A percentile compares a stretch with the other conserved stretches of the same genome.
Conservation (phyloP, 306 rosid species). For the Castanospermum australe region DNA sequence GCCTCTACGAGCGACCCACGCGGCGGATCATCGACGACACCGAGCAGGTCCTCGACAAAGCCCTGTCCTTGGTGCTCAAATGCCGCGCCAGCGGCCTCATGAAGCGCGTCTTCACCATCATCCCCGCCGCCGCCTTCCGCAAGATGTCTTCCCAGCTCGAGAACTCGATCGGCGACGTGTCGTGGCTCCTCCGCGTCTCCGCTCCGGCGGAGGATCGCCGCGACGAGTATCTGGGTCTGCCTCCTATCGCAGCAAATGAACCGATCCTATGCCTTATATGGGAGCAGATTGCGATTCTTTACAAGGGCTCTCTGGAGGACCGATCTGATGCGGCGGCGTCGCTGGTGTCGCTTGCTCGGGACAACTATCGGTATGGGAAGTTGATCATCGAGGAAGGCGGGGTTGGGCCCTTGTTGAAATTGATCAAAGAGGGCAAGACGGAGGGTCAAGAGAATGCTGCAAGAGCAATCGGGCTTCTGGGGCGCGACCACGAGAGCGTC, state of each 20-base stretch:
- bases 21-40: conserved; percentile 80
- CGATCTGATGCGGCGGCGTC: conserved; percentile 85
- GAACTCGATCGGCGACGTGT: conserved; percentile 78
- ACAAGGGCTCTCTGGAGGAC: conserved; percentile 56
- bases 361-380: conserved; percentile 71
- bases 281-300: conserved; percentile 83
- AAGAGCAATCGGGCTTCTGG: conserved; percentile 64
- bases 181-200: conserved; percentile 90
- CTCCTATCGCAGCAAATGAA: conserved; percentile 86
- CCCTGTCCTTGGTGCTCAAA: conserved; percentile 54
- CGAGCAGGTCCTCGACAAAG: conserved; percentile 71
- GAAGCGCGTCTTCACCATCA: conserved; percentile 78
- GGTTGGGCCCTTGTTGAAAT: conserved; percentile 61
- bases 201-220: conserved; percentile 55
- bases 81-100: conserved; percentile 72
- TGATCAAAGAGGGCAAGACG: conserved; percentile 66
- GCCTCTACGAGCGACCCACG: conserved; percentile 85
- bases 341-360: conserved; percentile 64
- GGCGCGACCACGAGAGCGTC: conserved; percentile 70
- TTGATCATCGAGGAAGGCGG: conserved; percentile 86
- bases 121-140: conserved; percentile 72
- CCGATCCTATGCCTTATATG: conserved; percentile 79
- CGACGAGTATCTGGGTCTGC: conserved; percentile 66
- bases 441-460: conserved; percentile 88
- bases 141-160: conserved; percentile 67